These are phyloP conservation scores for Penicillium sp. DNA, from an alignment of 2,329 filamentous ascomycete genomes.

Conservation along the genomic window DNA sequence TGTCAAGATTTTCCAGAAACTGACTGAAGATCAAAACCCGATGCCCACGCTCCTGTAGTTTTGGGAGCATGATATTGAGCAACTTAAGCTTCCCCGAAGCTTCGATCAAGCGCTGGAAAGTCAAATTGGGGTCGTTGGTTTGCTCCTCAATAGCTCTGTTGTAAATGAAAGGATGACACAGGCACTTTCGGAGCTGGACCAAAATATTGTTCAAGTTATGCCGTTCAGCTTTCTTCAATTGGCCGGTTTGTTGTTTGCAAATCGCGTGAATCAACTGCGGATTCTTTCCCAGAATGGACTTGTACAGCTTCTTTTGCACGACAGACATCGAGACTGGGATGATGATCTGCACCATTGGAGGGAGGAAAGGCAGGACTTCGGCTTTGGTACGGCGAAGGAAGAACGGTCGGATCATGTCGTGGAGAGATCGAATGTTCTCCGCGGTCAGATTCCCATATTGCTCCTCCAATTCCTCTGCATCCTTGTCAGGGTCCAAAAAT, in stretches of 20 bases:
- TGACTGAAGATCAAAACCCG: constrained; percentile 95
- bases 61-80: constrained; percentile 82
- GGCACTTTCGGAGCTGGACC: constrained; percentile 89
- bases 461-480: constrained; percentile 73
- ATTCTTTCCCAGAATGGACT: constrained; percentile 89
- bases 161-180: constrained; percentile 97
- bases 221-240: constrained; percentile 68
- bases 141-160: constrained; percentile 86
- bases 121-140: constrained; percentile 59
- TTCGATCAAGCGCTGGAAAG: constrained; percentile 82
- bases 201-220: constrained; percentile 90
- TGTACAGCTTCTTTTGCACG: constrained; percentile 91
- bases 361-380: constrained; percentile 86
- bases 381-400: constrained; percentile 81
- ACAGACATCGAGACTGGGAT: constrained; percentile 93
- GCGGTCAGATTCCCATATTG: constrained; percentile 77
- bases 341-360: constrained; percentile 92
- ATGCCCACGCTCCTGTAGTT: constrained; percentile 80
- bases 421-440: constrained; percentile 78
- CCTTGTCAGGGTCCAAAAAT: constrained; percentile 74
- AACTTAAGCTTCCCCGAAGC: constrained; percentile 88
- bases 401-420: constrained; percentile 76
- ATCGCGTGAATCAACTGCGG: constrained; percentile 85
- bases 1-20: constrained; percentile 82
- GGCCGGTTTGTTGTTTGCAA: constrained; percentile 65